Evolutionary conservation across 2,329 filamentous ascomycete genomes (phyloP).

Genomic region (Aspergillus vadensis): DNA sequence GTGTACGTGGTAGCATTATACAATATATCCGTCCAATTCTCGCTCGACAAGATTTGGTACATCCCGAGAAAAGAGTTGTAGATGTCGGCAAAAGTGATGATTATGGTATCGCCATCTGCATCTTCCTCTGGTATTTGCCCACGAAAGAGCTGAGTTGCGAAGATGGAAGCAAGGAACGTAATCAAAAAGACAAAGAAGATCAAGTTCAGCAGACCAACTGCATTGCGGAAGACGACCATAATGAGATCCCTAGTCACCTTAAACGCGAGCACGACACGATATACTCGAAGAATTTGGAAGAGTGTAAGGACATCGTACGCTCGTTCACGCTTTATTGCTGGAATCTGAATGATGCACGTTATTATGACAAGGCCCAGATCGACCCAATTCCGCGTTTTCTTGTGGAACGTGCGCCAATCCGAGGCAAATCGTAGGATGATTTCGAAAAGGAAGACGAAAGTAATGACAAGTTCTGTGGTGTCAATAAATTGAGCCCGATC

Average conservation of each 20-base stretch:
- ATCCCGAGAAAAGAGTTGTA: slow-evolving; percentile 97
- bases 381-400: slow-evolving; percentile 71
- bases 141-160: slow-evolving; percentile 89
- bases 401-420: slow-evolving; percentile 80
- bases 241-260: slow-evolving; percentile 86
- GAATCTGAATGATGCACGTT: slow-evolving; percentile 83
- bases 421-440: slow-evolving; percentile 76
- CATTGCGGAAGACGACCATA: slow-evolving; percentile 82
- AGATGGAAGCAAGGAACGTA: slow-evolving; percentile 89
- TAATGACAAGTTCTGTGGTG: slow-evolving; percentile 72
- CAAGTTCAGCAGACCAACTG: slow-evolving; percentile 86
- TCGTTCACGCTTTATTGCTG: slow-evolving; percentile 70
- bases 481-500: slow-evolving; percentile 66
- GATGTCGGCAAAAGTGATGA: slow-evolving; percentile 82
- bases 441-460: slow-evolving; percentile 75
- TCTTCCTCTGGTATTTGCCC: slow-evolving; percentile 74
- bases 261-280: slow-evolving; percentile 87
- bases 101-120: slow-evolving; percentile 61
- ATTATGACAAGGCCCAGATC: slow-evolving; percentile 79
- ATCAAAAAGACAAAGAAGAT: slow-evolving; percentile 96
- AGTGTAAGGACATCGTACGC: slow-evolving; percentile 85
- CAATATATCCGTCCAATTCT: slow-evolving; percentile 89
- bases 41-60: slow-evolving; percentile 95
- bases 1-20: slow-evolving; percentile 78
- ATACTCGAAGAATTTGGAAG: slow-evolving; percentile 90